Conservation (phyloP, 2,329 filamentous ascomycete species). For the Sclerotinia spermophila region DNA sequence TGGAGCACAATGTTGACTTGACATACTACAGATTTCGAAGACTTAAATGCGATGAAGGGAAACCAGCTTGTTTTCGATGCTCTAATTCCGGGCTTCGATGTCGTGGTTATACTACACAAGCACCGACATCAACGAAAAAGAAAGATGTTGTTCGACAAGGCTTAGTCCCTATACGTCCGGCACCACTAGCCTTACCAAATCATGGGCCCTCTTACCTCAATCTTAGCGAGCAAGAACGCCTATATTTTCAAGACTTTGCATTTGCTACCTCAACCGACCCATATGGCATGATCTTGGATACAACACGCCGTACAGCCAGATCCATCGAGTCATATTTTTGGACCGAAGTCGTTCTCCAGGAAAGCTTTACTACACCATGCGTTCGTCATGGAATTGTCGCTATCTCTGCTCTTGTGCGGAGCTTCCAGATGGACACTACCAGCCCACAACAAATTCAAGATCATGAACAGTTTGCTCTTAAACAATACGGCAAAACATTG, state of each 20-base stretch:
- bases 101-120: slow-evolving; percentile 31
- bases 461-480: slow-evolving; percentile 30
- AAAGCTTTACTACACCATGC: slow-evolving; percentile 23
- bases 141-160: slow-evolving; percentile 14
- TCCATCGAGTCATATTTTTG: slow-evolving; percentile 50
- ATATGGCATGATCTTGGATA: slow-evolving; percentile 8
- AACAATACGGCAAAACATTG: slow-evolving; percentile 32
- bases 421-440: slow-evolving; percentile 15
- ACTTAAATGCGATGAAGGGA: slow-evolving; percentile 35
- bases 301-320: slow-evolving; percentile 5
- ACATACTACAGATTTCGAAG: slow-evolving; percentile 29
- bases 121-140: slow-evolving; percentile 8
- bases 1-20: background rate
- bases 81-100: slow-evolving; percentile 32
- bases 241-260: slow-evolving; percentile 30
- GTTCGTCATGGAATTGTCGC: slow-evolving; percentile 33
- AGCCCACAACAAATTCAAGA: slow-evolving; percentile 15
- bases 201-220: slow-evolving; percentile 17
- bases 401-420: slow-evolving; percentile 28
- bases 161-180: slow-evolving; percentile 20
- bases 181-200: slow-evolving; percentile 22
- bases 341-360: slow-evolving; percentile 25
- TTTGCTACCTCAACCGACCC: slow-evolving; percentile 24
- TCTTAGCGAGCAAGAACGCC: slow-evolving; percentile 24
- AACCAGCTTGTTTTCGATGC: slow-evolving; percentile 31